Conservation (phyloP, 1,284 basidiomycete genomes). For the Ceratorhiza oryzae-sativae region DNA sequence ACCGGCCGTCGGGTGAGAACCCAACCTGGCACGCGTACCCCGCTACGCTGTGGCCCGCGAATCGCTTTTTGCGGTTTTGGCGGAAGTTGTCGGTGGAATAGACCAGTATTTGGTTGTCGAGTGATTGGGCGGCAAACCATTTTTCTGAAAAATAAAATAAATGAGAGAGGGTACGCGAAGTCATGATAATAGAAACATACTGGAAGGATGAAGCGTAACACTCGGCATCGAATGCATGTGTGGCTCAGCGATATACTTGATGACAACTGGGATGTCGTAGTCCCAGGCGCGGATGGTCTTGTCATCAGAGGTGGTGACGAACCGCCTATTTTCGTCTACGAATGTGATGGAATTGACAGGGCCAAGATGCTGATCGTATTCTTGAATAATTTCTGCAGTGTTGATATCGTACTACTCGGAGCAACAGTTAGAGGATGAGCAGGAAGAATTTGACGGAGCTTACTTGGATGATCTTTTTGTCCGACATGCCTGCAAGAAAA, state of each 20-base stretch:
- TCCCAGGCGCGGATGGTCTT: conserved; percentile 99
- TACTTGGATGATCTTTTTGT: conserved; percentile 98
- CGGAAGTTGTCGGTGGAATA: conserved; percentile 98
- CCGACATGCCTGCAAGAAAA: conserved; percentile 98
- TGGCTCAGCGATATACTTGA: conserved; percentile 99
- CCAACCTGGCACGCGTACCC: conserved; percentile 97
- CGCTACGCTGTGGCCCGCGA: conserved; percentile 94
- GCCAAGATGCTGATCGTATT: conserved; percentile 98
- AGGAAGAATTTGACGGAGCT: conserved; percentile 43
- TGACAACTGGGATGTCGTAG: conserved; percentile 97
- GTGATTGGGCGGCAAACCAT: conserved; percentile 95
- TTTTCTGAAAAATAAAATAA: conserved; percentile 65
- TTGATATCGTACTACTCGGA: conserved; percentile 85
- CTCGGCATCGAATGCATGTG: conserved; percentile 99
- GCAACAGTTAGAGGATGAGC: background rate
- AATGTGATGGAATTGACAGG: conserved; percentile 99
- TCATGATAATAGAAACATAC: conserved; percentile 60
- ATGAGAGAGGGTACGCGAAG: background rate
- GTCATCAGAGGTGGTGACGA: conserved; percentile 98
- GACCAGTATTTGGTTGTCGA: conserved; percentile 97
- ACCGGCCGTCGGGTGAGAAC: conserved; percentile 97
- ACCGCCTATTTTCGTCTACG: conserved; percentile 94
- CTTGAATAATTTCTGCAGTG: conserved; percentile 92
- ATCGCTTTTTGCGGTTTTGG: conserved; percentile 97
- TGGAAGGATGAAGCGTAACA: conserved; percentile 91